phyloP scores from a whole-genome alignment of 495 filamentous ascomycete genomes.

The Delitschia confertaspora region DNA sequence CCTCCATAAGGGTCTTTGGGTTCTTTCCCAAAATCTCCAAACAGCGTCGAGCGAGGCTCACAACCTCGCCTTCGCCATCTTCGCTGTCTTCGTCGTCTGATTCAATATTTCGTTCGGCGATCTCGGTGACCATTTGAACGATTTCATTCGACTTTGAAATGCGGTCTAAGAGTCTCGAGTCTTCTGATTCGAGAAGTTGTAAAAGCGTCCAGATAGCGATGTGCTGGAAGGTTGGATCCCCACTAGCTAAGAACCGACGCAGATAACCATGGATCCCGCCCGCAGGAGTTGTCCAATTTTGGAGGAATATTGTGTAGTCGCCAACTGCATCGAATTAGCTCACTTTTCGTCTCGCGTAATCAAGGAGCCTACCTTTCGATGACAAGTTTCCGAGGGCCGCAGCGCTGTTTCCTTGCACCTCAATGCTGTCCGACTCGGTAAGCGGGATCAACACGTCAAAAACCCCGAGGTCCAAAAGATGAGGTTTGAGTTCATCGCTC shows the following conservation, averaged over 20 bases:
- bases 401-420: slow-evolving; percentile 97
- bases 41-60: slow-evolving; percentile 81
- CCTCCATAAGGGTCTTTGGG: slow-evolving; percentile 49
- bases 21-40: slow-evolving; percentile 65
- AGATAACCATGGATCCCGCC: slow-evolving; percentile 95
- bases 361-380: slow-evolving; percentile 65
- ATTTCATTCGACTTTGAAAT: slow-evolving; percentile 84
- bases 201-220: slow-evolving; percentile 98
- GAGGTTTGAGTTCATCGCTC: slow-evolving; percentile 89
- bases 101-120: slow-evolving; percentile 82
- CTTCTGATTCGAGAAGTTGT: slow-evolving; percentile 89
- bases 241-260: slow-evolving; percentile 81
- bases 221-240: slow-evolving; percentile 96
- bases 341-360: background rate
- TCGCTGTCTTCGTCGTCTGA: slow-evolving; percentile 84
- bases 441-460: slow-evolving; percentile 95
- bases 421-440: slow-evolving; percentile 88
- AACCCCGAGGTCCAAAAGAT: slow-evolving; percentile 84
- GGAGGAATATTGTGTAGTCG: slow-evolving; percentile 91
- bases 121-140: slow-evolving; percentile 79
- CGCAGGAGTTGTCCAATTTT: slow-evolving; percentile 84
- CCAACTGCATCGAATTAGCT: slow-evolving; percentile 55
- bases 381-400: slow-evolving; percentile 92
- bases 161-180: slow-evolving; percentile 69
- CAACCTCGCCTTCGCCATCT: slow-evolving; percentile 81